phyloP scores from a whole-genome alignment of 768 basidiomycete genomes.

The Leccinum obscurum region DNA sequence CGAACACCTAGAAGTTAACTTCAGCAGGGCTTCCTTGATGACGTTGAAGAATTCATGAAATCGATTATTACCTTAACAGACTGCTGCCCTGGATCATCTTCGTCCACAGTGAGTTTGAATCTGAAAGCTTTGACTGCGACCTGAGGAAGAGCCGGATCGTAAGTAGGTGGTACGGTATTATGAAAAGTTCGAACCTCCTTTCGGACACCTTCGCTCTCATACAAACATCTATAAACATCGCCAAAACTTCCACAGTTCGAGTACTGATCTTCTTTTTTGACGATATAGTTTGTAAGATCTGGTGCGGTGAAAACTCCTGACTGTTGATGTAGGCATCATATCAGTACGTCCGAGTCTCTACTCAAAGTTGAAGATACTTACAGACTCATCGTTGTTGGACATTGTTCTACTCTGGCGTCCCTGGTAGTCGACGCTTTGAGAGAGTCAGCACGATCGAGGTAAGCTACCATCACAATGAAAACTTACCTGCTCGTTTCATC shows the following conservation, averaged over 20 bases:
- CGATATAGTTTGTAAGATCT: background rate
- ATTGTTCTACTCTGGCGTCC: background rate
- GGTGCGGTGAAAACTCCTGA: background rate
- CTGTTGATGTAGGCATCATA: background rate
- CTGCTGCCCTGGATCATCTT: background rate
- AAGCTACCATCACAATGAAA: too few relatives aligned
- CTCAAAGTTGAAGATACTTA: too few relatives aligned
- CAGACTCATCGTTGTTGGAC: background rate
- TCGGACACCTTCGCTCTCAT: background rate
- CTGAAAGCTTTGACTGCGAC: background rate
- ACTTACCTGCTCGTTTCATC: too few relatives aligned
- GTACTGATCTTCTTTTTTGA: background rate
- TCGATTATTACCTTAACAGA: background rate
- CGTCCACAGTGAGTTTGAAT: background rate
- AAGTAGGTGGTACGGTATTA: background rate
- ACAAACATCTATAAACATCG: background rate
- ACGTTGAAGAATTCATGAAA: too few relatives aligned
- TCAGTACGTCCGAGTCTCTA: background rate
- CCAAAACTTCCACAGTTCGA: background rate
- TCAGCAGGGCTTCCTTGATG: background rate
- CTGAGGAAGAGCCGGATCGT: background rate
- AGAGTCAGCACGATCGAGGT: too few relatives aligned
- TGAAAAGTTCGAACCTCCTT: background rate
- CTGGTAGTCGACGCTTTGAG: too few relatives aligned
- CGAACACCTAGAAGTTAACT: background rate